Percentiles rank a stretch among this genome's conserved stretches.
Evolutionary conservation across 1,139 yeast species (phyloP).

Genomic region (Sugiyamaella castrensis): DNA sequence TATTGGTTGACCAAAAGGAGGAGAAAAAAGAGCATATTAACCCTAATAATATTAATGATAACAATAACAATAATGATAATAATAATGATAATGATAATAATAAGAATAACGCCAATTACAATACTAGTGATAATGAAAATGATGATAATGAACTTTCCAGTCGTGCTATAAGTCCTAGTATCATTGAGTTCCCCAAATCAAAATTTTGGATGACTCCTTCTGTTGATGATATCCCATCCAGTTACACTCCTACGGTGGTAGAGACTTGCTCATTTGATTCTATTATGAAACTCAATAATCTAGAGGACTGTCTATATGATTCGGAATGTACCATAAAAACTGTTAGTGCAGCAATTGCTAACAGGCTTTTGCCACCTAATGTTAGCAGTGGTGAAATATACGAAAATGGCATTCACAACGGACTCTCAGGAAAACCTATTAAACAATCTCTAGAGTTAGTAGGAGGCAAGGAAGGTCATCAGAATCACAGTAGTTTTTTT

Average conservation of each 20-base stretch:
- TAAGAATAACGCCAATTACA: too few species aligned
- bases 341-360: slow-evolving; percentile 16
- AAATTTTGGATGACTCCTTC: not conserved
- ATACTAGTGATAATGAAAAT: not conserved
- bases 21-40: too few species aligned
- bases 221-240: not conserved
- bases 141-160: not conserved
- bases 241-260: not conserved
- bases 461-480: too few species aligned
- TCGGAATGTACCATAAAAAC: slow-evolving; percentile 31
- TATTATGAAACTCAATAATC: slow-evolving; percentile 46
- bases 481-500: slow-evolving; percentile 1
- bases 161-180: not conserved
- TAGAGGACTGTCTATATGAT: slow-evolving; percentile 45
- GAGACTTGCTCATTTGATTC: slow-evolving; percentile 41
- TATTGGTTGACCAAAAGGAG: too few species aligned
- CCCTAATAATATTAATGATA: not conserved
- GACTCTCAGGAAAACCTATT: too few species aligned
- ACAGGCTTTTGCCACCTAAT: not conserved
- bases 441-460: too few species aligned
- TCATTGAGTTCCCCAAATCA: not conserved
- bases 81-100: too few species aligned
- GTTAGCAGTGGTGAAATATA: too few species aligned
- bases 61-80: not conserved
- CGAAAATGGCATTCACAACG: too few species aligned